Evolutionary conservation across 176 grass and related monocot genomes (phyloP), one percentile per base, ranked within the genome.

Genomic region (Aegilops bicornis): DNA sequence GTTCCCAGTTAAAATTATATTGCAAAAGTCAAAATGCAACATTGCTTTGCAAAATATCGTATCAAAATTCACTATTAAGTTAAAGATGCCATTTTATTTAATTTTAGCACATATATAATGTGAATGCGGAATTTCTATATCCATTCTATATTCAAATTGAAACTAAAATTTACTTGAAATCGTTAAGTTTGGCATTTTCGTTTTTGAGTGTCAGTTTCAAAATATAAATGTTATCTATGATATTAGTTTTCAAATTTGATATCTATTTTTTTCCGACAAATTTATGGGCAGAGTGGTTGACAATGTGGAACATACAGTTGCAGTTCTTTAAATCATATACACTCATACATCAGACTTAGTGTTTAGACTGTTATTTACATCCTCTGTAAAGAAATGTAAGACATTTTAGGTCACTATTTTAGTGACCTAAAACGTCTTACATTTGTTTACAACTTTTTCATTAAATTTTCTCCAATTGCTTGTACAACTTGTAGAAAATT

Each of bases 281-380:
- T 50, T 27, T 81, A 78, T 79, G 33, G 16, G 61, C 31, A 76
- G 15, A 76, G 66, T 25, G 45, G n/a, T 54, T 54, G 50, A 54
- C 50, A 54, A 54, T 54, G 50, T 54, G 16, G 43, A 79, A 5
- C 20, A 78, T 65, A 78, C 23, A 69, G 24, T 77, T 78, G 32
- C 29, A 81, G 36, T 83, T 47, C 33, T 50, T 48, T 64, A 24
- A 71, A 71, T 24, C 24, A 39, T 84, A 39, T 79, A 31, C 16
- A 88, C 15, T 36, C 24, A 30, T 84, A 40, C 16, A 88, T 16
- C 35, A n/a, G 36, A 39, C 31, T 69, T 84, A 23, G 16, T 64
- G 56, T 73, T 89, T 89, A 73, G 37, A 16, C 61, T 74, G 76
- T 12, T 80, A 58, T 79, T 84, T 84, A 39, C 42, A 4, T 3